Conservation (phyloP, 2,329 filamentous ascomycete species). For the Verticillium nubilum region DNA sequence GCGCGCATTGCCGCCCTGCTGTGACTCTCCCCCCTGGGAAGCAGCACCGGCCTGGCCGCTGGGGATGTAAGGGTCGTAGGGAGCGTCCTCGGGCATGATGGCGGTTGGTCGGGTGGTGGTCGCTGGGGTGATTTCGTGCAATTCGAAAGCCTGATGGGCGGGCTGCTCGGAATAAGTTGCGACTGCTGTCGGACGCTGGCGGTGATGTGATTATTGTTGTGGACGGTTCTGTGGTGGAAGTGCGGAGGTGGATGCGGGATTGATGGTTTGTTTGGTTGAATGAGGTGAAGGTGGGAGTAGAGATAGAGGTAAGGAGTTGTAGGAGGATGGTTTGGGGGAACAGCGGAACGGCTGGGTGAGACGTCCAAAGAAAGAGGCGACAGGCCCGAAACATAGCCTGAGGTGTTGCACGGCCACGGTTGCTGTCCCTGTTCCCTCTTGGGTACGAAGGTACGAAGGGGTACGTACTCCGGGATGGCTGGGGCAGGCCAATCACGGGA, state of each 20-base stretch:
- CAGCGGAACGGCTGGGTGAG: background rate
- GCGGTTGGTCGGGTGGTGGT: slow-evolving; percentile 13
- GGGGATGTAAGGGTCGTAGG: slow-evolving; percentile 88
- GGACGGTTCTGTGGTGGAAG: background rate
- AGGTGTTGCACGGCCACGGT: background rate
- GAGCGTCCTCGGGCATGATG: slow-evolving; percentile 53
- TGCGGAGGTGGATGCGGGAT: background rate
- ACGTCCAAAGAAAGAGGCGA: background rate
- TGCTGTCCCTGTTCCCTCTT: background rate
- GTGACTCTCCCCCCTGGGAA: slow-evolving; percentile 13
- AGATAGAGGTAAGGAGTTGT: background rate
- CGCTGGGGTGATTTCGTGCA: background rate
- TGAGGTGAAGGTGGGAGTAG: background rate
- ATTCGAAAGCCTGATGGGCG: background rate
- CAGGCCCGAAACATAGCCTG: background rate
- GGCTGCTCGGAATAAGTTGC: background rate
- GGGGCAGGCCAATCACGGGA: background rate
- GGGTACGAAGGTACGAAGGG: no score
- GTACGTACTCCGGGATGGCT: background rate
- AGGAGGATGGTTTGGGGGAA: background rate
- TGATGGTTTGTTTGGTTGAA: background rate
- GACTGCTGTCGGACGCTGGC: background rate
- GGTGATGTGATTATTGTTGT: background rate
- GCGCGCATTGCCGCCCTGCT: slow-evolving; percentile 40
- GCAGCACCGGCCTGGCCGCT: slow-evolving; percentile 47